Conservation (phyloP, 768 basidiomycete species). For the Pleurotus platypus region DNA sequence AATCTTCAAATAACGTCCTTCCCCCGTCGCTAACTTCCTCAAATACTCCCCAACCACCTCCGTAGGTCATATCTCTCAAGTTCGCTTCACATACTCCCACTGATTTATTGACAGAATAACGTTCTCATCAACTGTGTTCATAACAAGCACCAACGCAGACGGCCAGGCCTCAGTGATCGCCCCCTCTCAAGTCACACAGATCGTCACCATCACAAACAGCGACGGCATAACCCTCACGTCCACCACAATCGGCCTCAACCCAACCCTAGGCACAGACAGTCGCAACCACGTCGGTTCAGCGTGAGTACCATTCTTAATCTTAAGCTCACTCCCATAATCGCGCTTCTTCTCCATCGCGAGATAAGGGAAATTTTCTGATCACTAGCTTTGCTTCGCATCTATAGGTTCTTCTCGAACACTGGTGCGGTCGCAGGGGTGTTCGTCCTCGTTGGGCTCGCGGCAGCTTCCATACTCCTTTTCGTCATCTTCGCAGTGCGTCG, state of each 20-base stretch:
- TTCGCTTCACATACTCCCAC: conserved; percentile 3
- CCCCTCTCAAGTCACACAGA: conserved; percentile 55
- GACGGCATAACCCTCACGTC: conserved; percentile 54
- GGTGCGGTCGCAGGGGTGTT: conserved; percentile 93
- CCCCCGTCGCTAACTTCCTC: no score
- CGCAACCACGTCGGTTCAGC: conserved; percentile 35
- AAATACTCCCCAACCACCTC: conserved; percentile 15
- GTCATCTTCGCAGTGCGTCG: conserved; percentile 68
- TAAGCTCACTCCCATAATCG: not conserved
- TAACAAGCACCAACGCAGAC: conserved; percentile 57
- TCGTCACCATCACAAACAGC: conserved; percentile 48
- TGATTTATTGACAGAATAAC: conserved; percentile 41
- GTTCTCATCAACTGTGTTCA: conserved; percentile 45
- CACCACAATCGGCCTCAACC: conserved; percentile 66
- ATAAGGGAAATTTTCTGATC: not conserved
- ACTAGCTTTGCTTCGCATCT: not conserved
- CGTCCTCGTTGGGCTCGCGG: conserved; percentile 84
- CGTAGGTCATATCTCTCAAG: conserved; percentile 15
- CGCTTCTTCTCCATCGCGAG: no score
- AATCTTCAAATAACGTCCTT: no score
- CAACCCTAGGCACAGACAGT: conserved; percentile 58
- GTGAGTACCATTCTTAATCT: conserved; percentile 35
- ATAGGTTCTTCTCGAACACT: conserved; percentile 82
- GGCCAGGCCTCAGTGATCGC: conserved; percentile 47
- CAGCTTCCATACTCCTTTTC: conserved; percentile 63